Percentiles rank a stretch among this genome's conserved stretches.
Evolutionary conservation across 139 green algal genomes (phyloP).

Genomic region (Yamagishiella unicocca): DNA sequence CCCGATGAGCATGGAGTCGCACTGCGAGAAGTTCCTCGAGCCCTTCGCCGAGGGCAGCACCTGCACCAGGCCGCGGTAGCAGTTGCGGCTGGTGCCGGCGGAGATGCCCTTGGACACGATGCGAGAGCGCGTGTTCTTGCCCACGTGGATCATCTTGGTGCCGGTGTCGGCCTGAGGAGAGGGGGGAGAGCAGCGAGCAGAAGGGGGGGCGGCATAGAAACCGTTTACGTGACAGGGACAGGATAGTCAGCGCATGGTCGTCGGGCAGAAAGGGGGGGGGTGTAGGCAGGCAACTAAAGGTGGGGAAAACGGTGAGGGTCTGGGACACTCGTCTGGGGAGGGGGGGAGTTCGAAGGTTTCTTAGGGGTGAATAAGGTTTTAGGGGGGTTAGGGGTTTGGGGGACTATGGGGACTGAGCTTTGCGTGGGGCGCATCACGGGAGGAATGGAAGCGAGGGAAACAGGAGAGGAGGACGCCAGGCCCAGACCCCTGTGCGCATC

Average conservation of each 20-base stretch:
- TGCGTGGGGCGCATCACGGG: too few relatives aligned
- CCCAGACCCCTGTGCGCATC: too few relatives aligned
- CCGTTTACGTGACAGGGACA: too few relatives aligned
- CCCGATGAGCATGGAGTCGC: constrained; percentile 99
- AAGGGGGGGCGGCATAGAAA: not conserved
- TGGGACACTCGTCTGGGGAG: too few relatives aligned
- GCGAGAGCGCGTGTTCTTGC: constrained; percentile 95
- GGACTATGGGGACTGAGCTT: too few relatives aligned
- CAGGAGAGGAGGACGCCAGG: too few relatives aligned
- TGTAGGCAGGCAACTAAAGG: not conserved
- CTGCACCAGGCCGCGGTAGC: constrained; percentile 87
- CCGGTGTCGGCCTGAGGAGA: constrained; percentile 70
- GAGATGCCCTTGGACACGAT: constrained; percentile 99
- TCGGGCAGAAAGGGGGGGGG: not conserved
- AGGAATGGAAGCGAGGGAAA: too few relatives aligned
- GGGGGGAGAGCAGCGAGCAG: not conserved
- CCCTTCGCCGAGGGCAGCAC: constrained; percentile 83
- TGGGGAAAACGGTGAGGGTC: too few relatives aligned
- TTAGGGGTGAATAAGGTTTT: too few relatives aligned
- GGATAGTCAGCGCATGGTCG: not conserved
- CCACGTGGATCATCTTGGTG: constrained; percentile 99
- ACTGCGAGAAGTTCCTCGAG: constrained; percentile 97
- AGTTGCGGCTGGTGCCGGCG: constrained; percentile 81
- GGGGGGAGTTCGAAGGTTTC: too few relatives aligned
- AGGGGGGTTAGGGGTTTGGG: too few relatives aligned